Evolutionary conservation across 306 rosid species (phyloP).

Genomic region (Rosa chinensis): DNA sequence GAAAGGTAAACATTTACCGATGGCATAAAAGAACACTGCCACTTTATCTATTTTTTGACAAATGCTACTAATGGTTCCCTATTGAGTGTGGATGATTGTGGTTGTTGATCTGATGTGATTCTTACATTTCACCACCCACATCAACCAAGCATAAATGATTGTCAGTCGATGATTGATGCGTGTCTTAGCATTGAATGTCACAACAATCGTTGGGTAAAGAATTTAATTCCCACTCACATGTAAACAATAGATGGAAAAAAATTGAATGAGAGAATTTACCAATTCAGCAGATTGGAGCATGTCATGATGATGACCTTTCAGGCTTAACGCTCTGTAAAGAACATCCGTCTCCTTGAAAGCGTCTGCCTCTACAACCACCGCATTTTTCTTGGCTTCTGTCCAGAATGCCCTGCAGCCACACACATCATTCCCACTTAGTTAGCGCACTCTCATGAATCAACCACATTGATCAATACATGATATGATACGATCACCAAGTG

Average conservation of each 20-base stretch:
- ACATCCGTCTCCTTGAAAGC: constrained; percentile 92
- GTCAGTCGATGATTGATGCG: background rate
- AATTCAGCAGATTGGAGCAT: constrained; percentile 83
- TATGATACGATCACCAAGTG: background rate
- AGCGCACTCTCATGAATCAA: background rate
- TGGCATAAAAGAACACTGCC: background rate
- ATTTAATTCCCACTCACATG: too few relatives aligned
- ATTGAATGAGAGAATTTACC: constrained; percentile 33
- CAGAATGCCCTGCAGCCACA: constrained; percentile 64
- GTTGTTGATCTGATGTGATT: background rate
- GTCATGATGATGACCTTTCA: constrained; percentile 73
- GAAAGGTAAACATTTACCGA: background rate
- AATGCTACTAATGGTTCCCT: background rate
- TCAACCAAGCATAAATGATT: background rate
- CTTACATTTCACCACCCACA: background rate
- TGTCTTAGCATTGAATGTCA: background rate
- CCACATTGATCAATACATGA: background rate
- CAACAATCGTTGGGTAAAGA: background rate
- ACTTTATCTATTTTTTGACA: background rate
- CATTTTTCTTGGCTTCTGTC: constrained; percentile 54
- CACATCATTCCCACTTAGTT: constrained; percentile 3
- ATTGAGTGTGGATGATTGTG: background rate
- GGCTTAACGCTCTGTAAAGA: constrained; percentile 61
- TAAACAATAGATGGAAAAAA: background rate
- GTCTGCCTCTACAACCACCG: constrained; percentile 88